Evolutionary conservation across 2,329 filamentous ascomycete genomes (phyloP).

Genomic region (Ilyonectria destructans): DNA sequence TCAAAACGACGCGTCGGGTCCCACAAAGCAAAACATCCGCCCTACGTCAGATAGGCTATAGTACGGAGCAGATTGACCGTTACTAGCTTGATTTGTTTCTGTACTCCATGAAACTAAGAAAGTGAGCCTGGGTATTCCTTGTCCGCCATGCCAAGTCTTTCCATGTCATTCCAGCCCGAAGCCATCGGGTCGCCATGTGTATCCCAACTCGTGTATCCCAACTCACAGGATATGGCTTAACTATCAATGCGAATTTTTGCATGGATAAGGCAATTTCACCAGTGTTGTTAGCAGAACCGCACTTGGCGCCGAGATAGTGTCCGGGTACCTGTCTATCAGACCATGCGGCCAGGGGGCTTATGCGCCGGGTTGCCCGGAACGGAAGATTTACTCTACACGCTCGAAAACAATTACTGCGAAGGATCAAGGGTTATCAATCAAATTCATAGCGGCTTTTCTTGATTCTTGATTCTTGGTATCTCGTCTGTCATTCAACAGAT

Average conservation of each 20-base stretch:
- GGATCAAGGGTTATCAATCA: neutral
- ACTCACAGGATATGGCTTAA: neutral
- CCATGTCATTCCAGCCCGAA: slow-evolving; percentile 14
- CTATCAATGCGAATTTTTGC: neutral
- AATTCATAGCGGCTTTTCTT: slow-evolving; percentile 3
- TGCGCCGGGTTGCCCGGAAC: neutral
- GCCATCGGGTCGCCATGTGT: slow-evolving; percentile 11
- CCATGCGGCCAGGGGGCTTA: neutral
- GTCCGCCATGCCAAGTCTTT: slow-evolving; percentile 16
- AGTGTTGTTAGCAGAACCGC: slow-evolving; percentile 2
- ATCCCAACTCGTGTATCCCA: neutral
- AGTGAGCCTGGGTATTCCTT: slow-evolving; percentile 11
- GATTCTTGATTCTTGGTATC: slow-evolving; percentile 29
- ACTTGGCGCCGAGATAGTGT: neutral
- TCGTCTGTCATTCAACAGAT: slow-evolving; percentile 25
- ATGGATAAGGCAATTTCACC: slow-evolving; percentile 8
- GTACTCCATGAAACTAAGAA: slow-evolving; percentile 27
- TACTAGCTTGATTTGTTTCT: slow-evolving; percentile 16
- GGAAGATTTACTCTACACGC: neutral
- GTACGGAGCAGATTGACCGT: slow-evolving; percentile 16
- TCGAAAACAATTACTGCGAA: neutral
- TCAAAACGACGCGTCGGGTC: slow-evolving; percentile 13
- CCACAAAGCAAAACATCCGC: slow-evolving; percentile 18
- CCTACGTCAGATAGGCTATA: slow-evolving; percentile 3
- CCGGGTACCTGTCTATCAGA: slow-evolving; percentile 8